Conservation (phyloP, 495 filamentous ascomycete species). For the Penicillium bovifimosum region DNA sequence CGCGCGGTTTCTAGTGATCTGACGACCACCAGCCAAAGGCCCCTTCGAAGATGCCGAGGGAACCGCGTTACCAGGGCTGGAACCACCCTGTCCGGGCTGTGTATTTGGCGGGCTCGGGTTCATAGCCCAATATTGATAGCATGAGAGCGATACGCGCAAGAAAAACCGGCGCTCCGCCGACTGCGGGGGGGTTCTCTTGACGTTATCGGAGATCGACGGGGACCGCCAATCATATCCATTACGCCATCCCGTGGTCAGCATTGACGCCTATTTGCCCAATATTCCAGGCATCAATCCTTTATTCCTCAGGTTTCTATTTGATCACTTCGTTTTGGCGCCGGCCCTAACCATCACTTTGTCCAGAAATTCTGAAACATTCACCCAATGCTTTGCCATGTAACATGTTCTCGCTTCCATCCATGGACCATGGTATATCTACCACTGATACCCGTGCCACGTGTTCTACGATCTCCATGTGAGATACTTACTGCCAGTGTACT, state of each 20-base stretch:
- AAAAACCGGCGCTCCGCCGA: neutral
- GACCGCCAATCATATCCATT: neutral
- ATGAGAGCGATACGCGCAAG: neutral
- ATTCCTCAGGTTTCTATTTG: neutral
- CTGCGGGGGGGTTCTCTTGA: conserved; percentile 1
- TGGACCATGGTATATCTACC: no score
- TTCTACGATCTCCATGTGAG: no score
- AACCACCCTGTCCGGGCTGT: conserved; percentile 1
- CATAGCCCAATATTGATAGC: conserved; percentile 10
- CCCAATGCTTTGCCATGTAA: no score
- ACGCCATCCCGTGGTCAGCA: neutral
- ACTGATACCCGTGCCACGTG: no score
- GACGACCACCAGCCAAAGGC: conserved; percentile 28
- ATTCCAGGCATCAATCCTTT: neutral
- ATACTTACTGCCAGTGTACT: no score
- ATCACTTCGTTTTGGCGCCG: no score
- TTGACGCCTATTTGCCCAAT: neutral
- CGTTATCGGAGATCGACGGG: neutral
- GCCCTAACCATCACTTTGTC: neutral
- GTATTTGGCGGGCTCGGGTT: conserved; percentile 5
- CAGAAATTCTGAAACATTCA: no score
- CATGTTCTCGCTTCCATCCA: no score
- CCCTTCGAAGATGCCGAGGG: conserved; percentile 13
- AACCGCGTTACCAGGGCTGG: conserved; percentile 1
- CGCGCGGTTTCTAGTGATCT: conserved; percentile 46